Conservation (phyloP, 139 green algal genomes). For the Haematococcus sp. region DNA sequence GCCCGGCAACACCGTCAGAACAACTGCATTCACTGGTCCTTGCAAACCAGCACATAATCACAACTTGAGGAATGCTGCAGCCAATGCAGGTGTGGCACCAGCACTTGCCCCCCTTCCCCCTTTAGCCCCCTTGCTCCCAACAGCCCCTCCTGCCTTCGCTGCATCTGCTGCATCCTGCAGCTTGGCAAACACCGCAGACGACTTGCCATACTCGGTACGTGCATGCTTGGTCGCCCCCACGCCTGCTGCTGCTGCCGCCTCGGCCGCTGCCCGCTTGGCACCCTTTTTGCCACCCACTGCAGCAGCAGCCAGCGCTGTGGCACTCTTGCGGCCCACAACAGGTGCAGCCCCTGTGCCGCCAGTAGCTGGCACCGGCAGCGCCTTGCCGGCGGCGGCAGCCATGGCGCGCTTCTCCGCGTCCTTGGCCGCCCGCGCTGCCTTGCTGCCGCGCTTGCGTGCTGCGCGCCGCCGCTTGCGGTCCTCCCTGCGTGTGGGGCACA, state of each 20-base stretch:
- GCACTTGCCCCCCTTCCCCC: not conserved
- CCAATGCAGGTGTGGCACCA: not conserved
- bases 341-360: constrained; percentile 17
- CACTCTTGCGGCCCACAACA: constrained; percentile 55
- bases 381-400: constrained; percentile 23
- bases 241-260: constrained; percentile 14
- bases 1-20: too few relatives aligned
- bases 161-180: constrained; percentile 1
- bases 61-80: constrained; percentile 8
- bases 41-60: too few relatives aligned
- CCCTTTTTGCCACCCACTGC: constrained; percentile 14
- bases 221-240: constrained; percentile 18
- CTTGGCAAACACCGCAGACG: constrained; percentile 61
- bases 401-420: constrained; percentile 22
- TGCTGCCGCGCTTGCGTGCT: constrained; percentile 65
- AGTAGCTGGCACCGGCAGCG: not conserved
- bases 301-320: constrained; percentile 11
- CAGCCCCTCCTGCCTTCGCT: too few relatives aligned
- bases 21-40: too few relatives aligned
- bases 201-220: constrained; percentile 52
- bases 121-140: not conserved
- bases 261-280: constrained; percentile 13
- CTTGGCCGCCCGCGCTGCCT: constrained; percentile 45
- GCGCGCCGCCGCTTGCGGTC: constrained; percentile 65
- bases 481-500: constrained; percentile 60